Conservation (phyloP, 805 yeast species). For the Babjeviella inositovora region DNA sequence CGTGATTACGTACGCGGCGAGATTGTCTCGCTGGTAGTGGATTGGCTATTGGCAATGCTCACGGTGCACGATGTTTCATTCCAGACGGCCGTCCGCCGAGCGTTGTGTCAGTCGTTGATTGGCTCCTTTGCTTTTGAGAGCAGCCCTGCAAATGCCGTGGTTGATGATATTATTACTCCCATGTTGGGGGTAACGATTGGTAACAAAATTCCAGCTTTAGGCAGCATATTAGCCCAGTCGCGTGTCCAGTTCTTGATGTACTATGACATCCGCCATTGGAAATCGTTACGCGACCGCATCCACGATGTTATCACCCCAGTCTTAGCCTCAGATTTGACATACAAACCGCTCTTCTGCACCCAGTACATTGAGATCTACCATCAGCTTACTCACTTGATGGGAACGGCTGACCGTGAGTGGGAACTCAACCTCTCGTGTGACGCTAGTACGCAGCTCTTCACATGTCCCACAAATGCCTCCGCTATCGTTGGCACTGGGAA, state of each 20-base stretch:
- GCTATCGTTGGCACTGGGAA: slow-evolving; percentile 19
- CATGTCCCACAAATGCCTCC: slow-evolving; percentile 24
- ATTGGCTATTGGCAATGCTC: slow-evolving; percentile 31
- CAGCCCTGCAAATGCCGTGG: slow-evolving; percentile 12
- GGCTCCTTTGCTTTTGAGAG: slow-evolving; percentile 15
- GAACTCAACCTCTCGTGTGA: slow-evolving; percentile 15
- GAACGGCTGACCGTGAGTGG: slow-evolving; percentile 33
- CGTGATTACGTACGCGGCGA: slow-evolving; percentile 34
- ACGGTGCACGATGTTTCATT: slow-evolving; percentile 17
- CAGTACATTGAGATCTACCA: slow-evolving; percentile 40
- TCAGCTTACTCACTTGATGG: slow-evolving; percentile 32
- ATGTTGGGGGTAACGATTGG: slow-evolving; percentile 2
- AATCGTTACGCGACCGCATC: slow-evolving; percentile 27
- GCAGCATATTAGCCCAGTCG: slow-evolving; percentile 13
- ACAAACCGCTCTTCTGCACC: slow-evolving; percentile 28
- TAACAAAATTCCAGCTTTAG: not conserved
- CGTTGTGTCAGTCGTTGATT: slow-evolving; percentile 27
- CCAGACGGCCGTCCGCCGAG: slow-evolving; percentile 18
- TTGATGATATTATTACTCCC: slow-evolving; percentile 17
- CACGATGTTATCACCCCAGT: slow-evolving; percentile 36
- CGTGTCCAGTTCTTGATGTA: slow-evolving; percentile 42
- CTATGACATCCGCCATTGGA: slow-evolving; percentile 45
- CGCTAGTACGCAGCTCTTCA: slow-evolving; percentile 20
- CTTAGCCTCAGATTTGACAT: slow-evolving; percentile 28
- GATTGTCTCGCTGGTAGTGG: slow-evolving; percentile 23